These are phyloP conservation scores for Fusarium illudens DNA, from an alignment of 2,329 filamentous ascomycete species.

Conservation along the genomic window DNA sequence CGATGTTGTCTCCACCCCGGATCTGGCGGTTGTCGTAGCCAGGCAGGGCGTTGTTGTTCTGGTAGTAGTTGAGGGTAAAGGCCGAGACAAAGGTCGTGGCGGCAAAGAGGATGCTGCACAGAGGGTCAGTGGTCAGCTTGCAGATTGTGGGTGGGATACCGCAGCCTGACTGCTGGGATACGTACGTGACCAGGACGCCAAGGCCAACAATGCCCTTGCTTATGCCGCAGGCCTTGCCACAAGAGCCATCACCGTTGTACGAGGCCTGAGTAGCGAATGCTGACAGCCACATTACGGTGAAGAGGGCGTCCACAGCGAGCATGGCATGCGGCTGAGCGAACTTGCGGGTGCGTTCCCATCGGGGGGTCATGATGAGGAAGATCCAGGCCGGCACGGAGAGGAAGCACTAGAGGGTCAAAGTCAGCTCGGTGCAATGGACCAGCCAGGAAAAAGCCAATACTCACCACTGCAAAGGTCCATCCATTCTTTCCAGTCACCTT, in stretches of 20 bases:
- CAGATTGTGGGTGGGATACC: not conserved
- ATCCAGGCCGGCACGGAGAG: conserved; percentile 70
- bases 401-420: conserved; percentile 62
- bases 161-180: conserved; percentile 18
- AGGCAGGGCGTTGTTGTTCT: conserved; percentile 67
- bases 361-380: conserved; percentile 70
- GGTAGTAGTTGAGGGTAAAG: conserved; percentile 69
- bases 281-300: conserved; percentile 70
- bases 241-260: conserved; percentile 66
- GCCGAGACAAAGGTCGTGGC: conserved; percentile 64
- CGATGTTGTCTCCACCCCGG: conserved; percentile 61
- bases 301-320: conserved; percentile 65
- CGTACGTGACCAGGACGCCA: conserved; percentile 70
- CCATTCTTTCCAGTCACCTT: conserved; percentile 65
- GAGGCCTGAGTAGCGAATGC: conserved; percentile 72
- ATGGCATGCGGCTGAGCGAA: conserved; percentile 70
- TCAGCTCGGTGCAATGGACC: conserved; percentile 6
- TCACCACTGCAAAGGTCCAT: conserved; percentile 71
- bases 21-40: conserved; percentile 64
- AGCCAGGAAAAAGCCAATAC: conserved; percentile 36
- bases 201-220: conserved; percentile 71
- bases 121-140: conserved; percentile 5
- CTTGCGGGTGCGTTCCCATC: conserved; percentile 68
- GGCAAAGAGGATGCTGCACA: conserved; percentile 63
- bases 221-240: conserved; percentile 64